Evolutionary conservation across 1,139 yeast species (phyloP).

Genomic region (Pichia terricola): DNA sequence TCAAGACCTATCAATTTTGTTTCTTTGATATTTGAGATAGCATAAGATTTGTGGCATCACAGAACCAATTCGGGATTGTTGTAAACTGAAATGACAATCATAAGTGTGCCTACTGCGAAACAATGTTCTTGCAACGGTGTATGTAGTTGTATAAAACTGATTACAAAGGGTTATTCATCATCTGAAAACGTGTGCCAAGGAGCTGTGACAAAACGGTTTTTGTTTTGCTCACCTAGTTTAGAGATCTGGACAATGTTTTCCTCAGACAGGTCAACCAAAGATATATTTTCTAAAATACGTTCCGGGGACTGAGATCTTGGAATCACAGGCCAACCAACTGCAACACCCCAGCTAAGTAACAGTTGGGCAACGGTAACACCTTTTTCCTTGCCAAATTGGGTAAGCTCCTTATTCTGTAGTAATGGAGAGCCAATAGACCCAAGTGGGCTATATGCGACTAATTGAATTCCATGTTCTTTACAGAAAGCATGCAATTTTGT

Average conservation of each 20-base stretch:
- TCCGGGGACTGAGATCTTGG: conserved; percentile 14
- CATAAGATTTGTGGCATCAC: too few species aligned
- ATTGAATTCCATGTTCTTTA: conserved; percentile 32
- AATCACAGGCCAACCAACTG: conserved; percentile 19
- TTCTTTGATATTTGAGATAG: too few species aligned
- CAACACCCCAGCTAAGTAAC: conserved; percentile 40
- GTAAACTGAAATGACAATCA: too few species aligned
- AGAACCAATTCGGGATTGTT: too few species aligned
- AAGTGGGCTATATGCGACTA: conserved; percentile 53
- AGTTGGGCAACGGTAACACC: conserved; percentile 36
- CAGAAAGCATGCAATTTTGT: conserved; percentile 36
- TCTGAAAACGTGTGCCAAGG: conserved; percentile 5
- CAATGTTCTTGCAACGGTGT: too few species aligned
- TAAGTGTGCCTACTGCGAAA: too few species aligned
- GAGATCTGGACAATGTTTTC: conserved; percentile 11
- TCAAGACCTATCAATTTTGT: too few species aligned
- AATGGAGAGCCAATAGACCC: conserved; percentile 50
- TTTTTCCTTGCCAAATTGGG: conserved; percentile 35
- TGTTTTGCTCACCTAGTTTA: conserved; percentile 7
- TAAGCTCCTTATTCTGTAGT: conserved; percentile 32
- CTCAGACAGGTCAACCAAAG: conserved; percentile 4
- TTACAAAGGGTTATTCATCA: too few species aligned
- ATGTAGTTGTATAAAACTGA: too few species aligned
- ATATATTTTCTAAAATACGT: conserved; percentile 10
- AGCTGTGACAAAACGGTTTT: conserved; percentile 8